A percentile compares a stretch with the other conserved stretches of the same genome.
Conservation (phyloP, 2,329 filamentous ascomycete species). For the Escovopsis sp. region DNA sequence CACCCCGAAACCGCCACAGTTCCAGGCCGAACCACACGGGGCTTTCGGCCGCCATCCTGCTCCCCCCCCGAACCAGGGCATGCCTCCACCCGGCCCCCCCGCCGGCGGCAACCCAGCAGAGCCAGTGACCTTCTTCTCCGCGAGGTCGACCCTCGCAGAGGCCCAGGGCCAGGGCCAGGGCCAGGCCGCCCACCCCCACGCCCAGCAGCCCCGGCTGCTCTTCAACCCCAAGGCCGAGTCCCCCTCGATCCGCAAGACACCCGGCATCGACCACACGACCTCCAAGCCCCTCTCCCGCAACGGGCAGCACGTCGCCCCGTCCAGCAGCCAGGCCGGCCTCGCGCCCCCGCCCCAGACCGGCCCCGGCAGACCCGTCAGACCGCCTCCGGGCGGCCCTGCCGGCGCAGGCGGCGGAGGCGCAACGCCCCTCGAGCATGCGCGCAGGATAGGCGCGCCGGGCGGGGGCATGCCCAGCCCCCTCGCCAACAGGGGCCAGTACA, state of each 20-base stretch:
- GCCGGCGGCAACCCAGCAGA: slow-evolving; percentile 19
- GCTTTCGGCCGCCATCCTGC: slow-evolving; percentile 10
- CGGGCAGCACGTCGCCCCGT: slow-evolving; percentile 35
- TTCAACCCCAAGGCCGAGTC: slow-evolving; percentile 67
- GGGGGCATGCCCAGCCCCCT: slow-evolving; percentile 36
- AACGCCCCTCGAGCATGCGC: slow-evolving; percentile 36
- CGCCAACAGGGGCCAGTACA: slow-evolving; percentile 42
- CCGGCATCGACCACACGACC: slow-evolving; percentile 67
- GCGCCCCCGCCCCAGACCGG: slow-evolving; percentile 3
- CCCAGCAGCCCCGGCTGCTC: slow-evolving; percentile 25
- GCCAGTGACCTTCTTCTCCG: slow-evolving; percentile 53
- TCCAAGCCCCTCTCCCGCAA: slow-evolving; percentile 56
- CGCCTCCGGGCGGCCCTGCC: slow-evolving; percentile 13
- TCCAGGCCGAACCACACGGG: slow-evolving; percentile 10
- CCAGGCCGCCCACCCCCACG: slow-evolving; percentile 20
- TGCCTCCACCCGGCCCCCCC: slow-evolving; percentile 17
- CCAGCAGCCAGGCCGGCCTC: slow-evolving; percentile 14
- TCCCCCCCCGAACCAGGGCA: slow-evolving; percentile 9
- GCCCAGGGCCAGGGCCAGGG: slow-evolving; percentile 28
- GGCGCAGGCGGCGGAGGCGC: slow-evolving; percentile 32
- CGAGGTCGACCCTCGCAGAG: slow-evolving; percentile 30
- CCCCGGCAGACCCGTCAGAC: slow-evolving; percentile 14
- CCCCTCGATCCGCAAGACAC: slow-evolving; percentile 78
- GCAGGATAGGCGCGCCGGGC: slow-evolving; percentile 45
- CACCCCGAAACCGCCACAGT: slow-evolving; percentile 18